Evolutionary conservation across 1,284 basidiomycete species (phyloP), one percentile per base, ranked within the genome.

Genomic region (Takashimella tepidaria): DNA sequence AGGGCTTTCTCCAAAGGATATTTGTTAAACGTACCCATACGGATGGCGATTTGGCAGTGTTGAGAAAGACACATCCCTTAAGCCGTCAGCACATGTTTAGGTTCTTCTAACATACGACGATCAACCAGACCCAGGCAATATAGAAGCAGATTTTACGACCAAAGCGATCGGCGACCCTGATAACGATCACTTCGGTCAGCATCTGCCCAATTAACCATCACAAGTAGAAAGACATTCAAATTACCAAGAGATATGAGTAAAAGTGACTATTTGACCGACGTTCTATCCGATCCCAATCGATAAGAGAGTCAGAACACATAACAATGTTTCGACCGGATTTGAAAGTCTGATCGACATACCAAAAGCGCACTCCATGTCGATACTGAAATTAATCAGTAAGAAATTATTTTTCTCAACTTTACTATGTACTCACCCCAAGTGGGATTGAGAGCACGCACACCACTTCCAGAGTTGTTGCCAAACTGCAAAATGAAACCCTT

Each of bases 361-460:
- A 54, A 31, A 1, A 66, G 23, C 6, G 56, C 58, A 40, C 58
- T 53, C 63, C 61, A 66, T 2, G 55, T 49, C 0, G 61, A 60
- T 3, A 65, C 59, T 63, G 24, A 45, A n/a, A 37, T 45, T 5
- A 45, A 43, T 11, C 5, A 12, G 1, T n/a, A n/a, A n/a, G n/a
- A n/a, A n/a, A n/a, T n/a, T n/a, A n/a, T n/a, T n/a, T n/a, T n/a
- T n/a, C n/a, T n/a, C n/a, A n/a, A n/a, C n/a, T n/a, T n/a, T n/a
- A n/a, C n/a, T n/a, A n/a, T 41, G 4, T 10, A 46, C 54, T 26
- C 22, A 56, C 54, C 31, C 57, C 57, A 58, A 13, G 49, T 53
- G 3, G 57, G 50, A 42, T 58, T 42, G 4, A 58, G 54, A 0
- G 41, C 53, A 5, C 27, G 13, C 1, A 58, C 55, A 21, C 51